phyloP scores from a whole-genome alignment of 345 rosid species.

The Eucalyptus marginata region DNA sequence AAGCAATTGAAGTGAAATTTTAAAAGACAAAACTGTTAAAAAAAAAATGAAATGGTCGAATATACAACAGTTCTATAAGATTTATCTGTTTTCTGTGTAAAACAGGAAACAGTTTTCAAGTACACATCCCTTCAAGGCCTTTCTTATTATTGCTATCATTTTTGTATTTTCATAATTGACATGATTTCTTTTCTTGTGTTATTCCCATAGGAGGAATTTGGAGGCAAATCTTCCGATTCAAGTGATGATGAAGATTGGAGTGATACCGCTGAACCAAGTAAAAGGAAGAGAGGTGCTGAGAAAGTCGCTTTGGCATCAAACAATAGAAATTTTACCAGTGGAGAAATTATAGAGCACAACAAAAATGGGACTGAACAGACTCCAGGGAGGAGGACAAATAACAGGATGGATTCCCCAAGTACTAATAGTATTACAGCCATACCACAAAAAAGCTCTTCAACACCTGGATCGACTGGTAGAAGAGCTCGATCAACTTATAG shows the following conservation, averaged over 20 bases:
- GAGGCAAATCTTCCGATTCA: conserved; percentile 18
- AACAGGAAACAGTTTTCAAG: not conserved
- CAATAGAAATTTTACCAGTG: conserved; percentile 17
- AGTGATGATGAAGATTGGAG: conserved; percentile 60
- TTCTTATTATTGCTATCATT: not conserved
- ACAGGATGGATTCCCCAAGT: conserved; percentile 4
- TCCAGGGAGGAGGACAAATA: conserved; percentile 5
- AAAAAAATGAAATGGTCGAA: not conserved
- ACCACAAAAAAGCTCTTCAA: not conserved
- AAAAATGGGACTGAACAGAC: not conserved
- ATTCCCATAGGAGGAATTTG: conserved; percentile 67
- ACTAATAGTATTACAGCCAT: not conserved
- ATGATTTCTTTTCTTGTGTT: conserved; percentile 2
- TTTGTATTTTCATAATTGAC: not conserved
- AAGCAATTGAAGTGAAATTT: not conserved
- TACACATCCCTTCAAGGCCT: not conserved
- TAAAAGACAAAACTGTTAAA: not conserved
- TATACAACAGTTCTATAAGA: not conserved
- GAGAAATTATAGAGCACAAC: conserved; percentile 4
- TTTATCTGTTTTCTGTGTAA: not conserved
- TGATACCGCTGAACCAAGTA: conserved; percentile 17
- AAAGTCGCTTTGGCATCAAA: conserved; percentile 6
- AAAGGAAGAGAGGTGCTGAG: conserved; percentile 13
- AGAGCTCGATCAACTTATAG: conserved; percentile 9
- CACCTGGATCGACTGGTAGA: conserved; percentile 11